These are phyloP conservation scores for Aspergillus fischeri DNA, from an alignment of 2,329 filamentous ascomycete species.

Conservation along the genomic window DNA sequence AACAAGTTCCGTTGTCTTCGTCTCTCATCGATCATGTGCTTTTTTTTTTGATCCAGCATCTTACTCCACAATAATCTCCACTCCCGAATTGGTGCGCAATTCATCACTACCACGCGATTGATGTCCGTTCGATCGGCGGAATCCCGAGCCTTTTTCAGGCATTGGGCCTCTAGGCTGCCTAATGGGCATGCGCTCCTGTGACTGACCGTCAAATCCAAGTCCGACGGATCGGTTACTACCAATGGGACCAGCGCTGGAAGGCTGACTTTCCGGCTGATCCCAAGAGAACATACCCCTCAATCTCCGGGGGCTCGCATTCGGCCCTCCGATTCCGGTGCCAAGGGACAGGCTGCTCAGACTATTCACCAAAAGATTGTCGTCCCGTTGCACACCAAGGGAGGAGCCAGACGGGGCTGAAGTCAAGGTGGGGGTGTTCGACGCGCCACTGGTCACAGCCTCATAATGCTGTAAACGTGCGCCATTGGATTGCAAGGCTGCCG, in stretches of 20 bases:
- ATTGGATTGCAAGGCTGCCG: constrained; percentile 61
- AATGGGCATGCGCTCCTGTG: constrained; percentile 53
- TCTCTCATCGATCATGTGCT: constrained; percentile 23
- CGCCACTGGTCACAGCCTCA: constrained; percentile 53
- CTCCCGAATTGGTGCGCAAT: constrained; percentile 55
- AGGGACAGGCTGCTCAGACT: constrained; percentile 60
- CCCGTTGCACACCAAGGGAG: constrained; percentile 47
- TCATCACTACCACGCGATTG: constrained; percentile 61
- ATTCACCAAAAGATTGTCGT: constrained; percentile 59
- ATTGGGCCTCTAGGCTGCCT: constrained; percentile 60
- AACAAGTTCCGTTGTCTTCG: constrained; percentile 31
- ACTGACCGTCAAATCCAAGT: constrained; percentile 54
- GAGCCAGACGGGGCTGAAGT: constrained; percentile 56
- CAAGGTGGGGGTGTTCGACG: constrained; percentile 63
- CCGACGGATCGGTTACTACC: constrained; percentile 62
- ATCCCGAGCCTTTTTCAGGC: constrained; percentile 55
- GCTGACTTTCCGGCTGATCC: constrained; percentile 51
- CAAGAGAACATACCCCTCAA: constrained; percentile 59
- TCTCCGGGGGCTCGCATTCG: constrained; percentile 54
- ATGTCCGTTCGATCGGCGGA: constrained; percentile 60
- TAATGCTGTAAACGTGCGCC: constrained; percentile 58
- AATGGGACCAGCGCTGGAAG: constrained; percentile 52
- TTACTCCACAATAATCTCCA: constrained; percentile 64
- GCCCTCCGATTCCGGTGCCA: constrained; percentile 43
- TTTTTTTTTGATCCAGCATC: constrained; percentile 21